Evolutionary conservation across 345 rosid species (phyloP).

Genomic region (Anastatica hierochuntica): DNA sequence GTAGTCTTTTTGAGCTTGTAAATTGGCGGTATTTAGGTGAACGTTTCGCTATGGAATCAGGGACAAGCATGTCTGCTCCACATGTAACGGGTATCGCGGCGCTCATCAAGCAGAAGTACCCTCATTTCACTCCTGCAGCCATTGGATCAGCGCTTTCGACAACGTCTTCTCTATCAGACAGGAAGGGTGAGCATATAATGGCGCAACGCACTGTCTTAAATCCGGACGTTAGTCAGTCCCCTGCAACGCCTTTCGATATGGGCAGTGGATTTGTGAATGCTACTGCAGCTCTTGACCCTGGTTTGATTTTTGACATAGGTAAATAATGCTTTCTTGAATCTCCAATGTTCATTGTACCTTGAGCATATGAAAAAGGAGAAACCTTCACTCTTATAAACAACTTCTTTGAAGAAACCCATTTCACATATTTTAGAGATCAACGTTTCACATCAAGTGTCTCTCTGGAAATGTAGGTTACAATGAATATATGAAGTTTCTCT

Average conservation of each 20-base stretch:
- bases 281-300: constrained; percentile 80
- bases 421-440: too few species aligned
- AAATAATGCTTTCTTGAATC: constrained; percentile 26
- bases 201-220: constrained; percentile 76
- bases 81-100: constrained; percentile 89
- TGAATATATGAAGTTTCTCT: constrained; percentile 78
- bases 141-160: constrained; percentile 82
- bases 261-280: constrained; percentile 94
- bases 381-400: not conserved
- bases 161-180: constrained; percentile 55
- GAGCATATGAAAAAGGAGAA: too few species aligned
- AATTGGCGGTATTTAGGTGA: constrained; percentile 41
- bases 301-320: constrained; percentile 72
- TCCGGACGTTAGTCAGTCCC: constrained; percentile 71
- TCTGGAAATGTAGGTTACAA: constrained; percentile 44
- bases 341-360: not conserved
- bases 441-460: not conserved
- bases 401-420: not conserved
- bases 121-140: constrained; percentile 71
- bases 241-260: constrained; percentile 95
- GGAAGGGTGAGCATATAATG: constrained; percentile 65
- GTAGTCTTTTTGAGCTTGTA: not conserved
- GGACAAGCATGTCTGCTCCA: constrained; percentile 99
- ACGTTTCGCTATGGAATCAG: constrained; percentile 82
- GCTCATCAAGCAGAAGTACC: constrained; percentile 75